These are phyloP conservation scores for Neonothopanus nambi DNA, from an alignment of 1,284 basidiomycete genomes.

Conservation along the genomic window DNA sequence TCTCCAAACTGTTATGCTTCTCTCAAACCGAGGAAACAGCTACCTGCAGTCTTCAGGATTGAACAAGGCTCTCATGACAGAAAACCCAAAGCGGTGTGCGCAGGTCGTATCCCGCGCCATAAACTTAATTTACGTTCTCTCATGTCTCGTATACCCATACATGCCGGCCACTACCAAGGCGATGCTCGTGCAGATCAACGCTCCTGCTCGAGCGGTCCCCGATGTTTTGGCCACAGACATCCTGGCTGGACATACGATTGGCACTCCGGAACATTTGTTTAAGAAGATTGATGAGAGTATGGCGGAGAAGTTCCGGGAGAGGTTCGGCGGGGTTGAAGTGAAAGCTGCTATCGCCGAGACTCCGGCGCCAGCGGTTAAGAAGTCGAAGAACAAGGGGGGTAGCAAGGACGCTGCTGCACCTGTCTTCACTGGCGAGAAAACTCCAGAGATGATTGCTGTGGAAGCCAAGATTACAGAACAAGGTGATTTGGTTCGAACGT, in stretches of 20 bases:
- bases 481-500: slow-evolving; percentile 64
- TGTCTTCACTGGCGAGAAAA: slow-evolving; percentile 52
- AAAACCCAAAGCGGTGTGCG: slow-evolving; percentile 83
- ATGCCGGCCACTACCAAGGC: slow-evolving; percentile 90
- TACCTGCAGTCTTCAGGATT: slow-evolving; percentile 93
- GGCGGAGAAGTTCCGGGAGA: slow-evolving; percentile 80
- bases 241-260: slow-evolving; percentile 84
- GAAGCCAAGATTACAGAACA: slow-evolving; percentile 77
- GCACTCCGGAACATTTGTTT: slow-evolving; percentile 89
- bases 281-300: slow-evolving; percentile 92
- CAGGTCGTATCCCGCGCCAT: slow-evolving; percentile 88
- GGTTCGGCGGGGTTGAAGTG: slow-evolving; percentile 73
- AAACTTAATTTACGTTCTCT: slow-evolving; percentile 93
- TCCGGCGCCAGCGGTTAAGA: slow-evolving; percentile 23
- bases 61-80: slow-evolving; percentile 86
- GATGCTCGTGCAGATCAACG: slow-evolving; percentile 89
- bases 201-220: slow-evolving; percentile 80
- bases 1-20: slow-evolving; percentile 85
- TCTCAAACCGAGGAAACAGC: slow-evolving; percentile 91
- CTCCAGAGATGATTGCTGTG: slow-evolving; percentile 60
- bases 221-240: slow-evolving; percentile 76
- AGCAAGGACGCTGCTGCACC: slow-evolving; percentile 43
- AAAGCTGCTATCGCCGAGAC: slow-evolving; percentile 31
- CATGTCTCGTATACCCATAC: slow-evolving; percentile 89
- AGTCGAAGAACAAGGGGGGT: slow-evolving; percentile 25